A percentile compares a stretch with the other conserved stretches of the same genome.
These are phyloP conservation scores for Trichophyton mentagrophytes DNA, from an alignment of 2,329 filamentous ascomycete species.

Conservation along the genomic window DNA sequence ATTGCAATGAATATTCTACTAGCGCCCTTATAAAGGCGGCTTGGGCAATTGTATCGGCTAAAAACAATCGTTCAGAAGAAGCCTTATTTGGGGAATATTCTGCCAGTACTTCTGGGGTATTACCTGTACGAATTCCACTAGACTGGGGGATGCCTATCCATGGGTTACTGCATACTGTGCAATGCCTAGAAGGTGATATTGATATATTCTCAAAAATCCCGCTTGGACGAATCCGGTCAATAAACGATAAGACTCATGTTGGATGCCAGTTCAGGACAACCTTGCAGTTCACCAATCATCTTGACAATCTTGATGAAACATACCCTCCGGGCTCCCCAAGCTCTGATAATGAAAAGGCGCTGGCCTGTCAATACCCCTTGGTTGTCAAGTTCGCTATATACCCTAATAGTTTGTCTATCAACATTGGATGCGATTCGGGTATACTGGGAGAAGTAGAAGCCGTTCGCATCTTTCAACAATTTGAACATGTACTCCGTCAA, in stretches of 20 bases:
- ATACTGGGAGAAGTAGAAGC: not conserved
- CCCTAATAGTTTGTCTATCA: not conserved
- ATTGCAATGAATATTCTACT: not conserved
- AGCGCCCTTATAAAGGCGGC: conserved; percentile 6
- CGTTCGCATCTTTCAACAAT: not conserved
- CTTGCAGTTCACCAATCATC: not conserved
- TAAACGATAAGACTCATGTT: conserved; percentile 34
- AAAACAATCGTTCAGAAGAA: conserved; percentile 20
- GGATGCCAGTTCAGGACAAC: conserved; percentile 30
- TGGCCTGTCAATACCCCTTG: not conserved
- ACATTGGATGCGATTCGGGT: not conserved
- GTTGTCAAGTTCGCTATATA: not conserved
- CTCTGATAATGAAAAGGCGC: not conserved
- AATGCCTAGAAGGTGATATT: conserved; percentile 39
- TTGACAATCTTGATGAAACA: too few species aligned
- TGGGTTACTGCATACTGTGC: conserved; percentile 36
- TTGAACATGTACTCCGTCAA: conserved; percentile 4
- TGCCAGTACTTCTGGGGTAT: conserved; percentile 17
- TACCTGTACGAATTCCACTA: conserved; percentile 25
- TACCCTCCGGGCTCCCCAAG: not conserved
- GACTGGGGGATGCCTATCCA: conserved; percentile 9
- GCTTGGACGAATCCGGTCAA: conserved; percentile 36
- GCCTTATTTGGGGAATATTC: conserved; percentile 31
- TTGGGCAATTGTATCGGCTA: conserved; percentile 9
- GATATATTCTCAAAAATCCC: conserved; percentile 46